These are phyloP conservation scores for Quaeritorhiza haematococci DNA, from an alignment of 371 early-diverging fungal genomes.

Conservation along the genomic window DNA sequence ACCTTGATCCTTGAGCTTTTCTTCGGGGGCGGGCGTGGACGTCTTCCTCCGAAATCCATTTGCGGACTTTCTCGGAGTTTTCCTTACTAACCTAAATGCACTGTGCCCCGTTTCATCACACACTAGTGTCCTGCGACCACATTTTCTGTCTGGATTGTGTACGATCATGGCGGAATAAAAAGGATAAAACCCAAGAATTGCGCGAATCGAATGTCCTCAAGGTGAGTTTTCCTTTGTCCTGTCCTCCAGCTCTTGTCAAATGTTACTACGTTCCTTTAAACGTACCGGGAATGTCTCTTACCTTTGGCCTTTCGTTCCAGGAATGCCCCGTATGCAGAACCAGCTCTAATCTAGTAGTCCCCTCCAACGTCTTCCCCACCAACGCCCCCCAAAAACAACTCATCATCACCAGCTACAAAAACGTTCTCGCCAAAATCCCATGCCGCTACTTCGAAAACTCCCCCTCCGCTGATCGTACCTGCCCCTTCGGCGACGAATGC, in stretches of 20 bases:
- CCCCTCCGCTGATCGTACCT: slow-evolving; percentile 23
- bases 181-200: slow-evolving; percentile 11
- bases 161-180: slow-evolving; percentile 36
- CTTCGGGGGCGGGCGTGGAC: no score
- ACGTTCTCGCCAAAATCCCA: slow-evolving; percentile 15
- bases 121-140: slow-evolving; percentile 33
- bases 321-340: slow-evolving; percentile 39
- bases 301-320: no score
- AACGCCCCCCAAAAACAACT: slow-evolving; percentile 26
- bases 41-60: no score
- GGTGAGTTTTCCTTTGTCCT: not conserved
- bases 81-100: no score
- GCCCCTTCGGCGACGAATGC: slow-evolving; percentile 40
- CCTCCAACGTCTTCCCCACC: slow-evolving; percentile 34
- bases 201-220: slow-evolving; percentile 5
- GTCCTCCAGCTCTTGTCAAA: not conserved
- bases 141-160: slow-evolving; percentile 36
- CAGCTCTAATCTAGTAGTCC: slow-evolving; percentile 31
- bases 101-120: no score
- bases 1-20: no score
- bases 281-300: slow-evolving; percentile 18
- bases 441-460: slow-evolving; percentile 37
- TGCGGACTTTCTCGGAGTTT: no score
- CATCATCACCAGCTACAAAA: slow-evolving; percentile 34
- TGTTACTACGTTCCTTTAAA: not conserved